phyloP scores from a whole-genome alignment of 2,329 filamentous ascomycete genomes.

The Aspergillus bombycis region DNA sequence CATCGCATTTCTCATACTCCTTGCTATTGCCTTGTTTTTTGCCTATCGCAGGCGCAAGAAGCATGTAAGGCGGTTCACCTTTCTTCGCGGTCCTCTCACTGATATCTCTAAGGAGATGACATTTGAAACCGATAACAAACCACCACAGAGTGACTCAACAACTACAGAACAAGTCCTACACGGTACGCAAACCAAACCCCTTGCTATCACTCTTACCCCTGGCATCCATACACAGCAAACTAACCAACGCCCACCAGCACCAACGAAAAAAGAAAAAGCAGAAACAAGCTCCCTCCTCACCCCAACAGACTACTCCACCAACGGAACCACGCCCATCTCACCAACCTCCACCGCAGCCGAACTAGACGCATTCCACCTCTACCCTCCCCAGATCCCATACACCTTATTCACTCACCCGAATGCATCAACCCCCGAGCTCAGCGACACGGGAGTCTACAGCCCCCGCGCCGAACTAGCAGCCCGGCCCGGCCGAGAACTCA shows the following conservation, averaged over 20 bases:
- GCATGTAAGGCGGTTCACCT: slow-evolving; percentile 5
- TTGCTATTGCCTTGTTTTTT: slow-evolving; percentile 17
- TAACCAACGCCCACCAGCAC: neutral
- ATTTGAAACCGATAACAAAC: neutral
- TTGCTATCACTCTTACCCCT: neutral
- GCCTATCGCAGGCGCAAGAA: slow-evolving; percentile 24
- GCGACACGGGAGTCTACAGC: slow-evolving; percentile 33
- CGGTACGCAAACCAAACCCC: neutral
- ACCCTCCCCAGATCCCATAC: neutral
- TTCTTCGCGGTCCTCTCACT: neutral
- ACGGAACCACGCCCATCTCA: neutral
- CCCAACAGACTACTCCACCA: neutral
- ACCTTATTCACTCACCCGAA: neutral
- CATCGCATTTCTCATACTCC: slow-evolving; percentile 15
- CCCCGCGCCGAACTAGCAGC: slow-evolving; percentile 30
- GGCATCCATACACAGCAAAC: neutral
- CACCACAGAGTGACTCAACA: neutral
- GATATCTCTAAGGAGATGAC: neutral
- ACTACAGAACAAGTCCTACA: neutral
- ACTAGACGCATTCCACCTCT: neutral
- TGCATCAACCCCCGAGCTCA: slow-evolving; percentile 23
- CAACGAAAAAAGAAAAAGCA: neutral
- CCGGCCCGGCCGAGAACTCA: slow-evolving; percentile 30
- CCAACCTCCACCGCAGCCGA: neutral
- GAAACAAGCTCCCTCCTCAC: neutral